Conservation (phyloP, 192 early-diverging fungal genomes). For the Lobosporangium transversale region DNA sequence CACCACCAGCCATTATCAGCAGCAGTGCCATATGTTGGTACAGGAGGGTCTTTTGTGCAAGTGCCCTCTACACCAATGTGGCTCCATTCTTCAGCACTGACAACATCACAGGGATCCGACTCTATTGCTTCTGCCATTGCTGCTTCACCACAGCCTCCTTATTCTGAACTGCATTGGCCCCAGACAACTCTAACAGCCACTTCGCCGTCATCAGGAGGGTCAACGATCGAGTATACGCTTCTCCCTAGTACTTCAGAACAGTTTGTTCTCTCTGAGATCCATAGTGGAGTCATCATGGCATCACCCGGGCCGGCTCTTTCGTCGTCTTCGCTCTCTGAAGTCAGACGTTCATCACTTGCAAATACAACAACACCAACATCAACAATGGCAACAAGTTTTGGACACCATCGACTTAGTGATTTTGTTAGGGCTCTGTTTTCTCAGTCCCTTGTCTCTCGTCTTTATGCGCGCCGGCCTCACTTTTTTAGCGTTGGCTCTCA, state of each 20-base stretch:
- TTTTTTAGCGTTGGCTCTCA: conserved; percentile 5
- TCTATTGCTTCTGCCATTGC: too few species aligned
- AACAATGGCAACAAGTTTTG: neutral
- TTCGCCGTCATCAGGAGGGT: too few species aligned
- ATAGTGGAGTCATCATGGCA: conserved; percentile 41
- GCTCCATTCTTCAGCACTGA: too few species aligned
- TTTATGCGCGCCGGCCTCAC: conserved; percentile 26
- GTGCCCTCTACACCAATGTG: too few species aligned
- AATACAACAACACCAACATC: neutral
- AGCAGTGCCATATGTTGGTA: too few species aligned
- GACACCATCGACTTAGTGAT: conserved; percentile 6
- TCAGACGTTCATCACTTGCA: neutral
- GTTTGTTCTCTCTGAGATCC: conserved; percentile 13
- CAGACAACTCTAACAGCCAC: too few species aligned
- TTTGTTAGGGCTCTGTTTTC: conserved; percentile 13
- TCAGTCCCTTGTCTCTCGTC: conserved; percentile 26
- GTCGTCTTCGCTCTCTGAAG: neutral
- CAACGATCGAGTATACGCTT: neutral
- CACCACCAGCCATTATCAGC: neutral
- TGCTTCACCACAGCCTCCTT: too few species aligned
- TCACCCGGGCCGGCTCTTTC: conserved; percentile 15
- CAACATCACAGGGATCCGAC: too few species aligned
- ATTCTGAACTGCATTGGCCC: too few species aligned
- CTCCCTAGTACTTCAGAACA: too few species aligned
- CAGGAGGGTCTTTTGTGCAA: too few species aligned